A percentile compares a stretch with the other conserved stretches of the same genome.
Conservation (phyloP, 331 rosid genomes). For the Stylosanthes scabra region DNA sequence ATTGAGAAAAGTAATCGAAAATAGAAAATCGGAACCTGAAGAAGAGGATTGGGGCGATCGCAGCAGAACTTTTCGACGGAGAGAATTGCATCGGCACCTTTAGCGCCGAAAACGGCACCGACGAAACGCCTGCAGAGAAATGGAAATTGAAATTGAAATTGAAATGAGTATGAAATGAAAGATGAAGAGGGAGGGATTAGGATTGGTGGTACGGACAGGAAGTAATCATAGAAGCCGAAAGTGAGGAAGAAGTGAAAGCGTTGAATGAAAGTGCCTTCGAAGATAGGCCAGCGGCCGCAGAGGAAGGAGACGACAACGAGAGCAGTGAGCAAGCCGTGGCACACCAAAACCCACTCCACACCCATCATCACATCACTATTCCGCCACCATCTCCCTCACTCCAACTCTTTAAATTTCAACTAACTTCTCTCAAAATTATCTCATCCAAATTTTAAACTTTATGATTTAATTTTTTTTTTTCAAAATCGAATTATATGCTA, state of each 20-base stretch:
- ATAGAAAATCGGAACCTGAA: constrained; percentile 60
- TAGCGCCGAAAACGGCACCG: constrained; percentile 69
- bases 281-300: constrained; percentile 98
- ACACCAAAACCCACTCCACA: constrained; percentile 68
- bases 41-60: constrained; percentile 89
- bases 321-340: constrained; percentile 74
- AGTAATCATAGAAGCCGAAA: constrained; percentile 86
- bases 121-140: constrained; percentile 66
- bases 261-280: constrained; percentile 82
- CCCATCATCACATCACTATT: constrained; percentile 56
- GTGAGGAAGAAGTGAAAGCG: constrained; percentile 75
- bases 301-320: constrained; percentile 75
- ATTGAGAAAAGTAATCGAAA: neutral
- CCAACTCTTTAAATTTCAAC: neutral
- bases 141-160: neutral
- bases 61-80: constrained; percentile 83
- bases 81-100: constrained; percentile 63
- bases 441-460: too few species aligned
- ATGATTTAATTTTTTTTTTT: too few species aligned
- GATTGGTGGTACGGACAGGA: constrained; percentile 49
- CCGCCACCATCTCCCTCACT: neutral
- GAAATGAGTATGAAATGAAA: neutral
- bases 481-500: too few species aligned
- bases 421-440: too few species aligned
- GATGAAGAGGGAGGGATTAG: neutral